phyloP scores from a whole-genome alignment of 805 yeast species.

The Pichia membranifaciens region DNA sequence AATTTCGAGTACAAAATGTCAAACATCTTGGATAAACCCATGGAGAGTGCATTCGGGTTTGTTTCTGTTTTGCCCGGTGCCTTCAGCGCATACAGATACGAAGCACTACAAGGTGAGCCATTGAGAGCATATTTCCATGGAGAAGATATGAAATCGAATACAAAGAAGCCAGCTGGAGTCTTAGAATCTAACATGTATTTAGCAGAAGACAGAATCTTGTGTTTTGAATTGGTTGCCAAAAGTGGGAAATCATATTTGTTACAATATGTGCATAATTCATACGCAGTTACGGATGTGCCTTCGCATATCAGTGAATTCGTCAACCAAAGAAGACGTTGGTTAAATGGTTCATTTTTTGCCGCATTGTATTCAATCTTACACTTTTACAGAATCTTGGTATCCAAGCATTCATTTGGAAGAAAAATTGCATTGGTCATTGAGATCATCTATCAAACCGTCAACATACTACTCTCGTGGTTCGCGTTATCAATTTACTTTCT shows the following conservation, averaged over 20 bases:
- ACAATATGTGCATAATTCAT: constrained; percentile 78
- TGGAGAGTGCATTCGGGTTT: constrained; percentile 90
- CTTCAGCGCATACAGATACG: constrained; percentile 84
- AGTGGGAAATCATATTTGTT: constrained; percentile 63
- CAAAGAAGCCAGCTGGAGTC: constrained; percentile 68
- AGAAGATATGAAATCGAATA: constrained; percentile 58
- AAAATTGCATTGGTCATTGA: constrained; percentile 70
- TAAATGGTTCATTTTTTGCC: constrained; percentile 94
- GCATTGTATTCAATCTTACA: constrained; percentile 81
- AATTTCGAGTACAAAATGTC: constrained; percentile 95
- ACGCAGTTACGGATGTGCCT: constrained; percentile 95
- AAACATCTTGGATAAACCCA: constrained; percentile 88
- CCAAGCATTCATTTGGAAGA: constrained; percentile 65
- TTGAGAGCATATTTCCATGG: constrained; percentile 89
- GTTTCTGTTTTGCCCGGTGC: constrained; percentile 96
- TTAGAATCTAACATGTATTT: constrained; percentile 93
- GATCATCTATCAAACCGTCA: constrained; percentile 68
- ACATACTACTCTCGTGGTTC: constrained; percentile 82
- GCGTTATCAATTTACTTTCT: constrained; percentile 82
- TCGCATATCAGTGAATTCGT: constrained; percentile 81
- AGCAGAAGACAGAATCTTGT: constrained; percentile 92
- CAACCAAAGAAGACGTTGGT: constrained; percentile 91
- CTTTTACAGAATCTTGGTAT: constrained; percentile 63
- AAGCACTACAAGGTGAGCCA: constrained; percentile 76
- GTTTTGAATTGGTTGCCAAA: constrained; percentile 91